Base-by-base conservation (phyloP, 306 rosid species). In the Datisca glomerata region DNA sequence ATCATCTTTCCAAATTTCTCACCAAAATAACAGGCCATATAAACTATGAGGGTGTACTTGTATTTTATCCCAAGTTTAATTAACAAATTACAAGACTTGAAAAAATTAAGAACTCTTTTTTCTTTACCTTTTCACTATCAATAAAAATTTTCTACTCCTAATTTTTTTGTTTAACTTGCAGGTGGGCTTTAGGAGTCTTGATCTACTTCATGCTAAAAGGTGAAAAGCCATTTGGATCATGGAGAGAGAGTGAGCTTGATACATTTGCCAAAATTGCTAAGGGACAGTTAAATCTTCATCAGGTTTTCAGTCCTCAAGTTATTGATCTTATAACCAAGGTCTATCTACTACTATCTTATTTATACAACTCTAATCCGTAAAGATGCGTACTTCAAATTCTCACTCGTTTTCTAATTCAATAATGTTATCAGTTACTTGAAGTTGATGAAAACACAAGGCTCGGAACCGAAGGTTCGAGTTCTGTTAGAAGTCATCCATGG, bases 181-280 rank as follows among this genome's bases (percentile, higher is more conserved):
- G 97, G 94, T 87, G 98, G 98, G 93, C 98, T 0, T 48, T 89
- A 54, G 98, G 98, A 29, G 93, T 84, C 61, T 47, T 89, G 58
- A 63, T 84, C 47, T 80, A 80, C 68, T 77, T 77, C 71, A 75
- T 89, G 96, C 67, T 89, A 53, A 63, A 59, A 24, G 76, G 86
- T 43, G 96, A 89, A 57, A 65, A 72, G 92, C 98, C 98, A 22
- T 89, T 89, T 29, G 95, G 98, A 34, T 84, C 96, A 20, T 84
- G 98, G 93, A 78, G 96, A 71, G 81, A 71, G 47, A 80, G 87
- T 20, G 98, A 84, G 49, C 86, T 84, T 7, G 96, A 89, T 49
- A 78, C 91, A 3, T 80, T 75, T 51, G 72, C 86, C 31, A 89
- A 89, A 68, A 80, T 89, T 37, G 95, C 95, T 7, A 84, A 75